A percentile compares a stretch with the other conserved stretches of the same genome.
Evolutionary conservation across 2,329 filamentous ascomycete species (phyloP).

Genomic region (Coleophoma eucalyptorum): DNA sequence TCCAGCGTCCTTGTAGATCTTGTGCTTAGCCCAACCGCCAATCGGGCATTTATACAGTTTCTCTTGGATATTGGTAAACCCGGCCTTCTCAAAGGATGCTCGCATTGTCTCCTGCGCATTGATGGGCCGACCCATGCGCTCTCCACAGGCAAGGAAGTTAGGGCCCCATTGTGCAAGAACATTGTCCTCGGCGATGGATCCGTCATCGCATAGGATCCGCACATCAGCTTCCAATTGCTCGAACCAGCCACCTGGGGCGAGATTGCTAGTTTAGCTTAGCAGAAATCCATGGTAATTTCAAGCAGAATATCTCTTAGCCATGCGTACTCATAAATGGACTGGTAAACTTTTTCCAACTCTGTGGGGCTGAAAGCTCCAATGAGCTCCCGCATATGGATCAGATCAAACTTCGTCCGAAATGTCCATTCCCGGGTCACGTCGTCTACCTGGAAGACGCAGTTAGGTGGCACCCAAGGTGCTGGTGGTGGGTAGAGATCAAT

Average conservation of each 20-base stretch:
- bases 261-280: background rate
- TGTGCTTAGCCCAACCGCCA: slow-evolving; percentile 26
- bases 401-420: slow-evolving; percentile 41
- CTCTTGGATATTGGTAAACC: slow-evolving; percentile 15
- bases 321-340: background rate
- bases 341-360: slow-evolving; percentile 12
- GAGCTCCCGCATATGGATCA: slow-evolving; percentile 27
- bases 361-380: slow-evolving; percentile 11
- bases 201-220: slow-evolving; percentile 3
- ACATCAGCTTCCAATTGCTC: slow-evolving; percentile 3
- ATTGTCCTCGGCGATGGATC: slow-evolving; percentile 7
- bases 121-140: slow-evolving; percentile 16
- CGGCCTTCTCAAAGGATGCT: slow-evolving; percentile 21
- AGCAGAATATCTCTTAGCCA: background rate
- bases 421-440: slow-evolving; percentile 36
- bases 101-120: slow-evolving; percentile 23
- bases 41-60: slow-evolving; percentile 14
- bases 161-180: slow-evolving; percentile 13
- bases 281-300: background rate
- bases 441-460: slow-evolving; percentile 20
- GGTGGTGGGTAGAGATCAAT: slow-evolving; percentile 20
- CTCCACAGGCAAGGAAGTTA: slow-evolving; percentile 16
- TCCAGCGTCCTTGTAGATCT: slow-evolving; percentile 32
- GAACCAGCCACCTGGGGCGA: slow-evolving; percentile 4
- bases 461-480: slow-evolving; percentile 17